phyloP scores from a whole-genome alignment of 306 rosid species.

The Urtica urens region DNA sequence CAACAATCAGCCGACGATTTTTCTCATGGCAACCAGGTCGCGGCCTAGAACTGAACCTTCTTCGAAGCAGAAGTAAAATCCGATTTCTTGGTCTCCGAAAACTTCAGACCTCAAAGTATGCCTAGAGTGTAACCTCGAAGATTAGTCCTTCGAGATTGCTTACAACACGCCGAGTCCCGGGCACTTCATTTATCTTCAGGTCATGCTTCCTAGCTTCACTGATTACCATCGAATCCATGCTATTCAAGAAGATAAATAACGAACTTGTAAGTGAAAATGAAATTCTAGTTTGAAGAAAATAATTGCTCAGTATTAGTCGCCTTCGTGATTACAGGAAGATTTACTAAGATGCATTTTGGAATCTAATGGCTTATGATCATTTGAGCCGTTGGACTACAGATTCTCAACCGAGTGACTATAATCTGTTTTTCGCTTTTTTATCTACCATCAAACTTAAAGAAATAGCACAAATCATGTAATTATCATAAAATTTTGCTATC shows the following conservation, averaged over 20 bases:
- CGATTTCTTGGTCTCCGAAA: background rate
- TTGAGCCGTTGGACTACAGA: no score
- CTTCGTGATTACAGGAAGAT: no score
- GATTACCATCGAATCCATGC: conserved; percentile 59
- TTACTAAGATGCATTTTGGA: no score
- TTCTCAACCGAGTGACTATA: no score
- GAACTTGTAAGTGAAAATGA: conserved; percentile 1
- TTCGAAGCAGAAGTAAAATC: background rate
- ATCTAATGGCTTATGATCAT: no score
- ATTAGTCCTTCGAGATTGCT: conserved; percentile 68
- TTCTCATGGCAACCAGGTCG: background rate
- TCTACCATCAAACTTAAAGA: background rate
- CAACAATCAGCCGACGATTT: no score
- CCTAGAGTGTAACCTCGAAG: conserved; percentile 48
- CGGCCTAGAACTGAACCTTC: background rate
- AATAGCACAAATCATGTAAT: background rate
- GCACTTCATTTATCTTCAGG: conserved; percentile 60
- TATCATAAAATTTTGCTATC: no score
- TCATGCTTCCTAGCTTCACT: conserved; percentile 43
- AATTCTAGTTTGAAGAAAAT: background rate
- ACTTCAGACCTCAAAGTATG: no score
- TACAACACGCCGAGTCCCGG: conserved; percentile 42
- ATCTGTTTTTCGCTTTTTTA: no score
- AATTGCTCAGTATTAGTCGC: background rate
- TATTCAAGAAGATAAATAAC: conserved; percentile 10